Base-by-base conservation (phyloP, 2,329 filamentous ascomycete genomes). In the Xylariales sp. region DNA sequence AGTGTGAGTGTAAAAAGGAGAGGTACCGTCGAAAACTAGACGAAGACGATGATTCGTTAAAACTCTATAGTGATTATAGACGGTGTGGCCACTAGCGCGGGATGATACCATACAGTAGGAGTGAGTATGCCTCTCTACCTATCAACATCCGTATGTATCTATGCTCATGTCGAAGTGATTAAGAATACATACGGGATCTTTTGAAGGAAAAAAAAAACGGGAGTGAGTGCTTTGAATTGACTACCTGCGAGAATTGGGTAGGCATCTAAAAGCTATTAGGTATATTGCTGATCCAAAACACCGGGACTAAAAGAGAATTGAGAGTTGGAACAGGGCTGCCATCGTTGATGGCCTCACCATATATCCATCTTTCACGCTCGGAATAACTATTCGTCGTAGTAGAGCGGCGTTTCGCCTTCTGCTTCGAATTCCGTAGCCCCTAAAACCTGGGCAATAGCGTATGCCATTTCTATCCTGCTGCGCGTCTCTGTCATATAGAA, bases 351-450 rank as follows among this genome's bases (percentile, higher is more conserved):
- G 39, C 18, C 53, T 57, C 58, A 12, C 16, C 60, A 54, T 61
- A 14, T 39, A 64, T 68, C 66, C 57, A 54, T 49, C 46, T 66
- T 64, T 18, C 53, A 57, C 48, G 43, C 53, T 64, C 46, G 43
- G n/a, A 32, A 16, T 48, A 60, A 58, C 53, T 48, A 7, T 39
- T 39, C 12, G 48, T 61, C 43, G 30, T 39, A 12, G 28, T 36
- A 57, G 39, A 59, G 23, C 23, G 14, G 18, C 43, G 36, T 39
- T 39, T 55, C 16, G 16, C 43, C 34, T 41, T 43, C 32, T 45
- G 32, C 5, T 49, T 53, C 49, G 9, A 34, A 50, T 52, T 58
- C 49, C 46, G n/a, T 34, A 39, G 14, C 54, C 41, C 46, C 30
- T 28, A 52, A 41, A 46, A 45, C 12, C 18, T 41, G 12, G 16